Percentiles rank a stretch among this genome's conserved stretches.
Conservation (phyloP, 2,329 filamentous ascomycete species). For the Cercospora sp. region DNA sequence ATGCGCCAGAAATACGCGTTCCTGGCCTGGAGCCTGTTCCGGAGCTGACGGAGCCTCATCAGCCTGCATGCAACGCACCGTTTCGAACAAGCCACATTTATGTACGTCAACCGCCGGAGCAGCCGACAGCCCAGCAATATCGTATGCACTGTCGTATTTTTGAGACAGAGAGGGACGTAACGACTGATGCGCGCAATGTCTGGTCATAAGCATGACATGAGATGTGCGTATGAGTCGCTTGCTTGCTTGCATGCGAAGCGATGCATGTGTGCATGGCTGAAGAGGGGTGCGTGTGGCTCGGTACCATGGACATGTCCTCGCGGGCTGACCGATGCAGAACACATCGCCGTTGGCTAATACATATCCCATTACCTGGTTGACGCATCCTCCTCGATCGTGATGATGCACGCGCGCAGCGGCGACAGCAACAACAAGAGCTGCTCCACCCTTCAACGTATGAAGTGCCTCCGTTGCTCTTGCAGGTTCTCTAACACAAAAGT, state of each 20-base stretch:
- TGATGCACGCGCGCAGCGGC: background rate
- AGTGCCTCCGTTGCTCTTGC: conserved; percentile 9
- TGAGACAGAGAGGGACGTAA: background rate
- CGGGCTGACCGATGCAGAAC: background rate
- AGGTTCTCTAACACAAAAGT: conserved; percentile 13
- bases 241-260: background rate
- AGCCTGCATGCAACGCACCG: background rate
- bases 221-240: background rate
- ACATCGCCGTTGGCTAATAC: background rate
- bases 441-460: conserved; percentile 5
- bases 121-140: background rate
- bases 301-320: background rate
- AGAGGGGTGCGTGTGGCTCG: background rate
- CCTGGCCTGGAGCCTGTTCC: background rate
- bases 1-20: background rate
- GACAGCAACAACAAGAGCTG: background rate
- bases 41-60: background rate
- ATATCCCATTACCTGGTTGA: background rate
- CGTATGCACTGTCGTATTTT: background rate
- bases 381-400: background rate
- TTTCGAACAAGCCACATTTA: background rate
- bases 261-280: background rate
- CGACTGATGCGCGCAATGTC: background rate
- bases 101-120: background rate
- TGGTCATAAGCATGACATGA: background rate